Evolutionary conservation across 2,329 filamentous ascomycete species (phyloP).

Genomic region (Fusarium buharicum): DNA sequence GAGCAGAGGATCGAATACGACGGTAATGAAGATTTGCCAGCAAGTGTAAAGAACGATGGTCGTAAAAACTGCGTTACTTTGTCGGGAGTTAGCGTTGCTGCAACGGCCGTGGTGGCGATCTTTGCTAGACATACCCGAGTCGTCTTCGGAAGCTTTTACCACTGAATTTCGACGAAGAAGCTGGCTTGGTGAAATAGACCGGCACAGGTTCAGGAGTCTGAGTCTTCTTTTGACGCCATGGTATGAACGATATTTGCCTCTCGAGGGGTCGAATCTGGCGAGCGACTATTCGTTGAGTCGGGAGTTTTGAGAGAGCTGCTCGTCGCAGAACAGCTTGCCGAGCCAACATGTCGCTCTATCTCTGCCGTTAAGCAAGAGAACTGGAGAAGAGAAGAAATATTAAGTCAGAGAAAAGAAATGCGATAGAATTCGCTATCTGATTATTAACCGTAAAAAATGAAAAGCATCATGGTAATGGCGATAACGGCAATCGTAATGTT

Average conservation of each 20-base stretch:
- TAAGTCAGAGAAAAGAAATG: background rate
- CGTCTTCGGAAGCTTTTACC: slow-evolving; percentile 40
- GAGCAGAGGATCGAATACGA: slow-evolving; percentile 60
- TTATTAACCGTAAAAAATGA: slow-evolving; percentile 20
- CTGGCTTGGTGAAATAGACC: slow-evolving; percentile 48
- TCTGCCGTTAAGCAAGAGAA: background rate
- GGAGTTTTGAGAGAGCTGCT: slow-evolving; percentile 34
- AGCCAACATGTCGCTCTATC: slow-evolving; percentile 39
- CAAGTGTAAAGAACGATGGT: slow-evolving; percentile 51
- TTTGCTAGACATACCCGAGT: slow-evolving; percentile 43
- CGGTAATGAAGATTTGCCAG: slow-evolving; percentile 56
- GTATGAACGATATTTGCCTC: slow-evolving; percentile 50
- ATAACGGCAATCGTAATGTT: slow-evolving; percentile 13
- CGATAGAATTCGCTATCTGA: slow-evolving; percentile 6
- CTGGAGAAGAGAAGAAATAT: background rate
- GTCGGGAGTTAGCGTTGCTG: slow-evolving; percentile 19
- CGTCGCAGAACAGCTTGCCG: slow-evolving; percentile 41
- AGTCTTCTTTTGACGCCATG: slow-evolving; percentile 45
- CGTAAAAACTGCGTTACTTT: slow-evolving; percentile 48
- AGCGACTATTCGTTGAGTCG: slow-evolving; percentile 37
- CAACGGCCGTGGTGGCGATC: background rate
- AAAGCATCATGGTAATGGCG: slow-evolving; percentile 37
- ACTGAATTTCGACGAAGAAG: slow-evolving; percentile 14
- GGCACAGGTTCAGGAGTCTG: slow-evolving; percentile 39
- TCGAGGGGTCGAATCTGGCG: slow-evolving; percentile 35